Evolutionary conservation across 768 basidiomycete species (phyloP), one percentile per base, ranked within the genome.

Genomic region (Rhodosporidiobolus odoratus): DNA sequence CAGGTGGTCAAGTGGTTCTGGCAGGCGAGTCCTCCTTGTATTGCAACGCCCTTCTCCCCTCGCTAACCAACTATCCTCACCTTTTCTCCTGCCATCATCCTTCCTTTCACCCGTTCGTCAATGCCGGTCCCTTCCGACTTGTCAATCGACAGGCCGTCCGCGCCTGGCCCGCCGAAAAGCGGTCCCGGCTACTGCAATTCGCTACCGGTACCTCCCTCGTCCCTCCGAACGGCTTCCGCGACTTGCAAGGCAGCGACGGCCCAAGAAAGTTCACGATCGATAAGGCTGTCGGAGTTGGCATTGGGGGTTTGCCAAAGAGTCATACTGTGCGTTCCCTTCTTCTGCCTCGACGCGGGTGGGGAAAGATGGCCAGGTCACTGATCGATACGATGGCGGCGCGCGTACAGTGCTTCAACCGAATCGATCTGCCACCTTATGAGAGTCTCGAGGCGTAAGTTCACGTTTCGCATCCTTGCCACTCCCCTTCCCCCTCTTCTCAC

Each of bases 1-100:
- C 89, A 93, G 76, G 91, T 94, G 56, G 93, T 99, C 68, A 89
- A 92, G 76, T 99, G 96, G 96, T 99, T 99, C 89, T 99, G 96
- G 96, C 30, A 66, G 62, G 69, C 65, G 30, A 25, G 68, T 40
- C 57, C 15, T 17, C 27, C 40, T 52, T n/a, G 4, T 8, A 13
- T 7, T 19, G 41, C 15, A n/a, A 13, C 37, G 10, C 10, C 30
- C 27, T 19, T 12, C 54, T 19, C 12, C 40, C 2, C 19, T 37
- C 56, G 15, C n/a, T n/a, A n/a, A n/a, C n/a, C n/a, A n/a, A 15
- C 23, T 8, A 2, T 37, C n/a, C 19, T 9, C 9, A 25, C 41
- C 58, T 21, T 27, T 8, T 58, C 58, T 41, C 21, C 16, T 27
- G 6, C 40, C 43, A 7, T 16, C 0, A 12, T 38, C 21, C 1